phyloP scores from a whole-genome alignment of 2,329 filamentous ascomycete species.

The Colletotrichum aenigma region DNA sequence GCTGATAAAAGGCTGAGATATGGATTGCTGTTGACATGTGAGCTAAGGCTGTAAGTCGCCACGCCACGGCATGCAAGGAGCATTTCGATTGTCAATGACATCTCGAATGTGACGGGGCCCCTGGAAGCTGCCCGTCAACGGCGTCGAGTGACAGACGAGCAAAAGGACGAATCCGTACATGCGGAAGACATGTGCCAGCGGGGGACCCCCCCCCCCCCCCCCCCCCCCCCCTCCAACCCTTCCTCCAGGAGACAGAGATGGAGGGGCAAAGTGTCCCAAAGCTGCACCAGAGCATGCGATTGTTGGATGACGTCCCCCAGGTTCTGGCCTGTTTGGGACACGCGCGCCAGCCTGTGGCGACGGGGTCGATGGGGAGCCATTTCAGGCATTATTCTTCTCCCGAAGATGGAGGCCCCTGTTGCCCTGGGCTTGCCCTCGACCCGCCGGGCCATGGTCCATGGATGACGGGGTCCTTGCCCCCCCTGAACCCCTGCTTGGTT shows the following conservation, averaged over 20 bases:
- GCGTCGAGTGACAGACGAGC: neutral
- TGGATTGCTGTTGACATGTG: neutral
- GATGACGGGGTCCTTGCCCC: neutral
- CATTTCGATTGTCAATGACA: conserved; percentile 3
- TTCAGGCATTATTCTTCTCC: conserved; percentile 10
- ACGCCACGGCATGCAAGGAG: conserved; percentile 7
- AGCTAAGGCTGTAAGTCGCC: neutral
- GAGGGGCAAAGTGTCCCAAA: neutral
- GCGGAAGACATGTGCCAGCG: conserved; percentile 17
- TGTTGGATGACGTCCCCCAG: conserved; percentile 14
- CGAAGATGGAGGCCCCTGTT: conserved; percentile 11
- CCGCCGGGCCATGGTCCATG: neutral
- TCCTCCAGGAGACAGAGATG: neutral
- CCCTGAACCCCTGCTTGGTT: neutral
- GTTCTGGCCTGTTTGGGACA: conserved; percentile 15
- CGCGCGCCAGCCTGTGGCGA: neutral
- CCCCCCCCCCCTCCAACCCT: neutral
- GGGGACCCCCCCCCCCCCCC: neutral
- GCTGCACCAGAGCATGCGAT: neutral
- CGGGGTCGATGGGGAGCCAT: neutral
- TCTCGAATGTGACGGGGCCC: neutral
- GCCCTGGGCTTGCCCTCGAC: neutral
- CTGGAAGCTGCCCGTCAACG: neutral
- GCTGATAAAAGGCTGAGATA: neutral
- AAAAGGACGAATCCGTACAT: neutral